Evolutionary conservation across 2,329 filamentous ascomycete species (phyloP).

Genomic region (Onygenales sp.): DNA sequence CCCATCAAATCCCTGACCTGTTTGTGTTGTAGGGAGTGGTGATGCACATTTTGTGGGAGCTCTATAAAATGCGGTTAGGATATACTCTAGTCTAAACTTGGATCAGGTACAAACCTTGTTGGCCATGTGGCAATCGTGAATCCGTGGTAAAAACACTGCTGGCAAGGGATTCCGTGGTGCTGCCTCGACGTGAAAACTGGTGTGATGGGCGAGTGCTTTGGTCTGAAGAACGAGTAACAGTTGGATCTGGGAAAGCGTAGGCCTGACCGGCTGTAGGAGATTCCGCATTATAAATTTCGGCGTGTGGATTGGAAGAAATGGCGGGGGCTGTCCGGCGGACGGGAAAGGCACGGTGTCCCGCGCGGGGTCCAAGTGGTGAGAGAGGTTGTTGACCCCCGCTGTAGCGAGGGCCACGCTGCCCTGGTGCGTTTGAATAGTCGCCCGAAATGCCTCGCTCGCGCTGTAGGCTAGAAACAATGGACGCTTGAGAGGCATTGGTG

Average conservation of each 20-base stretch:
- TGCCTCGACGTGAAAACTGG: constrained; percentile 36
- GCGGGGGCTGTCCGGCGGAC: constrained; percentile 39
- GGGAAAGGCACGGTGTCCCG: constrained; percentile 31
- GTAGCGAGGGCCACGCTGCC: constrained; percentile 32
- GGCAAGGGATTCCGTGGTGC: constrained; percentile 36
- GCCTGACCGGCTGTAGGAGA: constrained; percentile 41
- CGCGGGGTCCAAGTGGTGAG: constrained; percentile 31
- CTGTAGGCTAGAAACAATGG: constrained; percentile 18
- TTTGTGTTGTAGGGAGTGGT: constrained; percentile 40
- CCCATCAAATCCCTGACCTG: constrained; percentile 39
- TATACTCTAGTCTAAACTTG: not conserved
- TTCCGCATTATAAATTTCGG: constrained; percentile 42
- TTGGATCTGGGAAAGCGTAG: constrained; percentile 42
- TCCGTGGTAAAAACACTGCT: constrained; percentile 43
- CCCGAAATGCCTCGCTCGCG: constrained; percentile 20
- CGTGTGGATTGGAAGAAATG: constrained; percentile 39
- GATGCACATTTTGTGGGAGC: constrained; percentile 38
- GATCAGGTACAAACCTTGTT: constrained; percentile 33
- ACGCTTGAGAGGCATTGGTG: constrained; percentile 36
- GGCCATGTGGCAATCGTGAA: constrained; percentile 35
- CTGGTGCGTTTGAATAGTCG: constrained; percentile 26
- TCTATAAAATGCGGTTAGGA: constrained; percentile 21
- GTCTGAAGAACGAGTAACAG: constrained; percentile 26
- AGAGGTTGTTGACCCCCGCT: constrained; percentile 27
- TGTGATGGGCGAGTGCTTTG: constrained; percentile 14